phyloP scores from a whole-genome alignment of 768 basidiomycete species.

The Dioszegia crocea region DNA sequence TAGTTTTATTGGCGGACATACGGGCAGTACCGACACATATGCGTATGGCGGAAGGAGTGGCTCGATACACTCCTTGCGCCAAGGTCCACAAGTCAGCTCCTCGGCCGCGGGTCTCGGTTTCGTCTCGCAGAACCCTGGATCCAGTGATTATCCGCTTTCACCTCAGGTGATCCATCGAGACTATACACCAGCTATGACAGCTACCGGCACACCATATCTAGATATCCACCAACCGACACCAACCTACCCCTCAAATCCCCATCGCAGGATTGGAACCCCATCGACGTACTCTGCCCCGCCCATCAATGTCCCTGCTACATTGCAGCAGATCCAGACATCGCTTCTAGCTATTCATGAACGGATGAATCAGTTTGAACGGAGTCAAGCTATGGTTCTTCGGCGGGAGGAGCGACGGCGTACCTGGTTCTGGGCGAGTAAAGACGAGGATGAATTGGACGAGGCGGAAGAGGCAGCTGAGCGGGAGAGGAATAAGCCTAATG shows the following conservation, averaged over 20 bases:
- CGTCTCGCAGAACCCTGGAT: background rate
- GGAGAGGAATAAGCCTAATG: background rate
- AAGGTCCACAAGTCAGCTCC: slow-evolving; percentile 3
- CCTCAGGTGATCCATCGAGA: background rate
- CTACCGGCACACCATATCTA: slow-evolving; percentile 7
- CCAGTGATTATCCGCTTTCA: background rate
- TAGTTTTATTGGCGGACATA: slow-evolving; percentile 13
- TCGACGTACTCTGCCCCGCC: slow-evolving; percentile 32
- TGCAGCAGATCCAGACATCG: slow-evolving; percentile 45
- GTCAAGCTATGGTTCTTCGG: slow-evolving; percentile 35
- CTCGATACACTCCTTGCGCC: slow-evolving; percentile 29
- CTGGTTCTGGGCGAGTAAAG: slow-evolving; percentile 29
- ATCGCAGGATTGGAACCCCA: slow-evolving; percentile 23
- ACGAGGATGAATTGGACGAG: slow-evolving; percentile 35
- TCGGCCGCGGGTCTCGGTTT: background rate
- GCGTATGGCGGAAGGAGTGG: slow-evolving; percentile 9
- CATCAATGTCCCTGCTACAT: slow-evolving; percentile 23
- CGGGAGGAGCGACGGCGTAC: slow-evolving; percentile 18
- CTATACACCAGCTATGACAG: background rate
- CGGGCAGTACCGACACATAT: background rate
- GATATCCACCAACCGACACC: slow-evolving; percentile 20
- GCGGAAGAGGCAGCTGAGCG: slow-evolving; percentile 24
- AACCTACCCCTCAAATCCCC: slow-evolving; percentile 16
- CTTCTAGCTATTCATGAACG: slow-evolving; percentile 43
- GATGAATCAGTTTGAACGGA: slow-evolving; percentile 36